Evolutionary conservation across 2,329 filamentous ascomycete genomes (phyloP), one percentile per base, ranked within the genome.

Genomic region (Ceratocystis ficicola): DNA sequence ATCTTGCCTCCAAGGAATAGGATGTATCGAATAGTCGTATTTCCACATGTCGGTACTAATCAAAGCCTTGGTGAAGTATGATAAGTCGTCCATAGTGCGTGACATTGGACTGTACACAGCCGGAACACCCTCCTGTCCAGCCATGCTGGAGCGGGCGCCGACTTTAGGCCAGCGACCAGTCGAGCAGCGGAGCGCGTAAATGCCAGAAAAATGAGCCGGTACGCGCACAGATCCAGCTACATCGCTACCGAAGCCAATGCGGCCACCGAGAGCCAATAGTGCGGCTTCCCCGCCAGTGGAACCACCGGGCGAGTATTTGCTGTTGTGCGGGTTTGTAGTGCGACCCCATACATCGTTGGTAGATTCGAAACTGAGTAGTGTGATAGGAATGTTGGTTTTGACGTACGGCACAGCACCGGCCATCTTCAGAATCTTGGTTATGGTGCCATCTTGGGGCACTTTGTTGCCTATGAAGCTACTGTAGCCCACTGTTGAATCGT

Each of bases 81-180:
- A 82, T 68, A 96, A 77, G 72, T 96, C 92, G 69, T 86, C 83
- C 67, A 96, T 76, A 0, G 91, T 96, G 64, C 91, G 83, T 2
- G 92, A 84, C 93, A 97, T 96, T 4, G 92, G 92, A 67, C 89
- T 93, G 76, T 92, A 96, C 22, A 96, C 90, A 69, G 87, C 89
- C 0, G 90, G 86, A 41, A 96, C 85, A 0, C 91, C 92, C 73
- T 96, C 93, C 73, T 96, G 91, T 0, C 93, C 93, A 0, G 89
- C 85, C 90, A 96, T 96, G 71, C 88, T 92, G 0, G 92, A 96
- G 68, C 83, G 83, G 73, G 90, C 86, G 8, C 90, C 90, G 52
- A 84, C 81, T 74, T 95, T 95, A 0, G 90, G 90, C 90, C 92
- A 96, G 62, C 92, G 82, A 1, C 93, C 92, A 1, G 89, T 95